Conservation (phyloP, 2,329 filamentous ascomycete genomes). For the Ophiocordyceps sinensis region DNA sequence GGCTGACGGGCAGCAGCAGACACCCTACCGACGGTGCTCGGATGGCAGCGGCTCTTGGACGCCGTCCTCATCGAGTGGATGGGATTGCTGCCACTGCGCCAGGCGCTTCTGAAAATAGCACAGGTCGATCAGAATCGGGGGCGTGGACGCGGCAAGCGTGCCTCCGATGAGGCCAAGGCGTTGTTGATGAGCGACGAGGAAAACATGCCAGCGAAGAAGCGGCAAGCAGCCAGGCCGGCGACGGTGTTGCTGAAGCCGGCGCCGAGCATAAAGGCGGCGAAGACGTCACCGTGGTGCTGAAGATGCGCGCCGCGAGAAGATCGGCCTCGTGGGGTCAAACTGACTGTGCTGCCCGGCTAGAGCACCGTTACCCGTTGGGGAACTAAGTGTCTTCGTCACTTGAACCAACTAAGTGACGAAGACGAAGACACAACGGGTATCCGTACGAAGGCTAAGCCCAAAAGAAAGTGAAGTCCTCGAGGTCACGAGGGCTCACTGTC, state of each 20-base stretch:
- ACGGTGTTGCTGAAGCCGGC: conserved; percentile 55
- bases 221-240: conserved; percentile 53
- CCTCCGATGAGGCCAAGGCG: conserved; percentile 53
- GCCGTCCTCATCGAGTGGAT: conserved; percentile 22
- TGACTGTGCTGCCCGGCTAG: too few relatives aligned
- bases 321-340: too few relatives aligned
- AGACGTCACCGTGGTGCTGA: conserved; percentile 37
- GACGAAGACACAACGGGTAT: too few relatives aligned
- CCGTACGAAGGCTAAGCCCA: too few relatives aligned
- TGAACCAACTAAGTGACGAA: too few relatives aligned
- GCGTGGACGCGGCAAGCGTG: conserved; percentile 35
- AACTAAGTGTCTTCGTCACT: too few relatives aligned
- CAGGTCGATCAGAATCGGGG: conserved; percentile 32
- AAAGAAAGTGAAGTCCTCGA: too few relatives aligned
- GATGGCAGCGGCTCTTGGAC: conserved; percentile 37
- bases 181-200: conserved; percentile 49
- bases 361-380: too few relatives aligned
- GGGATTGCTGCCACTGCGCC: conserved; percentile 27
- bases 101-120: conserved; percentile 40
- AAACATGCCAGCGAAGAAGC: conserved; percentile 52
- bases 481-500: too few relatives aligned
- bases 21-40: conserved; percentile 50
- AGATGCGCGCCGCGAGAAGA: too few relatives aligned
- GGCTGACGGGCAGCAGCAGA: conserved; percentile 19
- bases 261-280: conserved; percentile 63